Base-by-base conservation (phyloP, 345 rosid species). In the Euphorbia pulcherrima region DNA sequence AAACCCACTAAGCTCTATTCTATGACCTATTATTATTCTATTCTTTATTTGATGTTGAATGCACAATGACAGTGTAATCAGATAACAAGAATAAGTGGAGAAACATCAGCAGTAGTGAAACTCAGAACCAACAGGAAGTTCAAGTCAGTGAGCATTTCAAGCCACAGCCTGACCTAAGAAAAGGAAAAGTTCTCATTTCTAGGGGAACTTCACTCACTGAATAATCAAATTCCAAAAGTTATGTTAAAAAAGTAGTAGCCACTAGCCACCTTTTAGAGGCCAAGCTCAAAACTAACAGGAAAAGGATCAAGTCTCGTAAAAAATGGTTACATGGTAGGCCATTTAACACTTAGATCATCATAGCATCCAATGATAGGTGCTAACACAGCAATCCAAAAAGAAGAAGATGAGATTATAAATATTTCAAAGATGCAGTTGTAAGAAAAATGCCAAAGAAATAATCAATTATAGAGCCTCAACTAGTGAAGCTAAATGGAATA, bases 81-180 rank as follows among this genome's bases (percentile, higher is more conserved):
- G 20, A n/a, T 26, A 35, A 47, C 37, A 33, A 2, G 37, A 33
- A 7, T 33, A 3, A 3, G 37, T 3, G 68, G 41, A 46, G 56
- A 46, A 47, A 46, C n/a, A 44, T 24, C 23, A 54, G 9, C 62
- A 44, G 50, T 18, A 44, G 50, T 1, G 16, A 11, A 67, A 18
- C 61, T 24, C 26, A 40, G 62, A 66, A 67, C 51, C 50, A 61
- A 61, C 21, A n/a, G 63, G 24, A 39, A 61, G 26, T 61, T 61
- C 50, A 39, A 20, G 30, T 23, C 17, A n/a, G 46, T 9, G 50
- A 47, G n/a, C 39, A 6, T 23, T 21, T n/a, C 39, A 20, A 29
- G 29, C 65, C 37, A 61, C 27, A 61, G 26, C 65, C 50, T 61
- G 65, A 21, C 17, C 65, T 37, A 37, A 60, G 20, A 9, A 60